phyloP scores from a whole-genome alignment of 176 grass and related monocot species.

The Ananas comosus region DNA sequence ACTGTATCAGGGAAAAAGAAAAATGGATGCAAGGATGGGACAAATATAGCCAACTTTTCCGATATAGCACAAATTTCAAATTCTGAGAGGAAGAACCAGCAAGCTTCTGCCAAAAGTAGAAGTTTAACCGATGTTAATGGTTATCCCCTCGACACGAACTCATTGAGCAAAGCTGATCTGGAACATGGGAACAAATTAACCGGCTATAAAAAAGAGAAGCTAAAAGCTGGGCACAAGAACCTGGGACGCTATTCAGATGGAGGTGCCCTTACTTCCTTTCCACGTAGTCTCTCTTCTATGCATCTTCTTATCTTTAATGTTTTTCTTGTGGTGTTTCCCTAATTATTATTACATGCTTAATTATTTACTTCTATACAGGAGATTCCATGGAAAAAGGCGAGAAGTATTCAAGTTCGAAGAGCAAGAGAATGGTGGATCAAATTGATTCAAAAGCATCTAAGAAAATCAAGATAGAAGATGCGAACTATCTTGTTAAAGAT shows the following conservation, averaged over 20 bases:
- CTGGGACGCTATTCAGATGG: slow-evolving; percentile 58
- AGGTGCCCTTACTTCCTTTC: slow-evolving; percentile 38
- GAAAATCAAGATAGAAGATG: slow-evolving; percentile 69
- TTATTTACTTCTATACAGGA: slow-evolving; percentile 42
- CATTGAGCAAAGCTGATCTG: slow-evolving; percentile 26
- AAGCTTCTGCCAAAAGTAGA: slow-evolving; percentile 36
- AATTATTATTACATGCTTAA: slow-evolving; percentile 18
- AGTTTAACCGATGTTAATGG: slow-evolving; percentile 31
- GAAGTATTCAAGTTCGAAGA: slow-evolving; percentile 74
- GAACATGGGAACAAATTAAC: slow-evolving; percentile 37
- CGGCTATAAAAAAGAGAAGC: slow-evolving; percentile 46
- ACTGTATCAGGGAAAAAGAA: slow-evolving; percentile 35
- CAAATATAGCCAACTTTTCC: slow-evolving; percentile 26
- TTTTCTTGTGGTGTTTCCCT: slow-evolving; percentile 9
- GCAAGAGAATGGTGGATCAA: slow-evolving; percentile 54
- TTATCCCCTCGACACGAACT: slow-evolving; percentile 28
- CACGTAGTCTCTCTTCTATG: background rate
- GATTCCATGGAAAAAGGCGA: slow-evolving; percentile 40
- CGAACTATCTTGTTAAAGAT: slow-evolving; percentile 34
- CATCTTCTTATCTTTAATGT: slow-evolving; percentile 9
- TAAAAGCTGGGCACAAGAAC: slow-evolving; percentile 55
- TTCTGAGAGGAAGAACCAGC: slow-evolving; percentile 28
- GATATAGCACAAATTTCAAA: slow-evolving; percentile 34
- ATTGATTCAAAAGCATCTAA: slow-evolving; percentile 62
- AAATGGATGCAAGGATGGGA: slow-evolving; percentile 25